Base-by-base conservation (phyloP, 2,329 filamentous ascomycete genomes). In the Plectosphaerella cucumerina region DNA sequence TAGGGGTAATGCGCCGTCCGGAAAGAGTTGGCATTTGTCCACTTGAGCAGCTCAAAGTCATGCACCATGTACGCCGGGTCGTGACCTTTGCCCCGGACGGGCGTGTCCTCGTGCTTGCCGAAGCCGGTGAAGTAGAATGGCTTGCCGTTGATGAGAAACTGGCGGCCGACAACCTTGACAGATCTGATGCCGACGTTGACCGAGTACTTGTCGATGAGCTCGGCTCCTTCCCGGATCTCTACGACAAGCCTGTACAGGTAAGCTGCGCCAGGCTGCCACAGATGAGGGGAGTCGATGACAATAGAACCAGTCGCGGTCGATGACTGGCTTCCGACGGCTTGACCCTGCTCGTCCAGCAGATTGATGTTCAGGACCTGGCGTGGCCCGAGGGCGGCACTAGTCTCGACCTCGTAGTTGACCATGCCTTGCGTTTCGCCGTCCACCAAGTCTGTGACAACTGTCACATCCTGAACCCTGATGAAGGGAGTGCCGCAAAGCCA, bases 1-100 rank as follows among this genome's bases (percentile, higher is more conserved):
- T 66, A 65, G 1, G 63, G 64, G 39, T 66, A 66, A 49, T 66
- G 61, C 0, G 62, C 55, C 1, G 62, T 64, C 2, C 63, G 57
- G 53, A 66, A 66, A 4, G 63, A 66, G 51, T 66, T 66, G 2
- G 64, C 63, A 2, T 61, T 61, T 1, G 60, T 60, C 62, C 63
- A 65, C 17, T 58, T 47, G 46, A 66, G 50, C 8, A 66, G 54
- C 20, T 60, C 51, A 48, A 64, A 66, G 45, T 66, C 64, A 44
- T 64, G 63, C 3, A 66, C 53, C 59, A 66, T 61, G 52, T 62
- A 64, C 2, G 61, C 61, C 12, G 57, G 55, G 11, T 66, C 62
- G 50, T 62, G 57, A 17, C 62, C 63, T 35, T 62, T 64, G 4
- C 59, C 62, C 11, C 62, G 61, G n/a, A 65, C 45, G 3, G 56